These are phyloP conservation scores for Magnaporthiopsis incrustans DNA, from an alignment of 2,329 filamentous ascomycete genomes.

Conservation along the genomic window DNA sequence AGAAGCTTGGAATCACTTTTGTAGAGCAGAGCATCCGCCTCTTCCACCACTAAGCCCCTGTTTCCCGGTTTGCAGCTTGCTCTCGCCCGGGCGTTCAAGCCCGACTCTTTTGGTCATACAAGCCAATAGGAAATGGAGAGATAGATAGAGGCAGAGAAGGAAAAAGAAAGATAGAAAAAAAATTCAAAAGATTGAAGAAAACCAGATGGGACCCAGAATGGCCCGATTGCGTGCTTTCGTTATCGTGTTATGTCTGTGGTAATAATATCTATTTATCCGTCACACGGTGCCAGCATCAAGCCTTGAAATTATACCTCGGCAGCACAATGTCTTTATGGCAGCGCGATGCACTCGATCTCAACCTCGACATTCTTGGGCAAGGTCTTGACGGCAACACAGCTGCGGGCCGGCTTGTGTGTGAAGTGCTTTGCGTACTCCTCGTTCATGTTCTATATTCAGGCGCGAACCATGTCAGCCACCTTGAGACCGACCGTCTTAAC, in stretches of 20 bases:
- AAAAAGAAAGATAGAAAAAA: too few species aligned
- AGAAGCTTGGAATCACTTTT: conserved; percentile 87
- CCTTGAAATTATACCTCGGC: neutral
- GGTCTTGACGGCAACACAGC: conserved; percentile 84
- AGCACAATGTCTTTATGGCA: conserved; percentile 35
- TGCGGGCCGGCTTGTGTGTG: conserved; percentile 74
- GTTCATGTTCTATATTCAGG: conserved; percentile 60
- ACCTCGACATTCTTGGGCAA: conserved; percentile 80
- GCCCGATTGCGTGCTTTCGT: too few species aligned
- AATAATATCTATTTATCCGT: too few species aligned
- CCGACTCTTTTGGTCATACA: neutral
- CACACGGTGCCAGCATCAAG: neutral
- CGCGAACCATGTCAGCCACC: neutral
- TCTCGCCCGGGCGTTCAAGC: too few species aligned
- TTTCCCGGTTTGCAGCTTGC: neutral
- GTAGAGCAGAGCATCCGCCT: conserved; percentile 90
- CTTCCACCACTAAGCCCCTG: conserved; percentile 73
- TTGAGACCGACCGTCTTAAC: too few species aligned
- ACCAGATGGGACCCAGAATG: too few species aligned
- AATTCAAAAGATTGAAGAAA: too few species aligned
- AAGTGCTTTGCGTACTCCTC: conserved; percentile 78
- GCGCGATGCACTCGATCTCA: conserved; percentile 84
- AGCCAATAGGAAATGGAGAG: too few species aligned
- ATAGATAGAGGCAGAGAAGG: too few species aligned
- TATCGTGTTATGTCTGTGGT: too few species aligned